Evolutionary conservation across 805 yeast species (phyloP), one percentile per base, ranked within the genome.

Genomic region (Jamesozyma gamospora): DNA sequence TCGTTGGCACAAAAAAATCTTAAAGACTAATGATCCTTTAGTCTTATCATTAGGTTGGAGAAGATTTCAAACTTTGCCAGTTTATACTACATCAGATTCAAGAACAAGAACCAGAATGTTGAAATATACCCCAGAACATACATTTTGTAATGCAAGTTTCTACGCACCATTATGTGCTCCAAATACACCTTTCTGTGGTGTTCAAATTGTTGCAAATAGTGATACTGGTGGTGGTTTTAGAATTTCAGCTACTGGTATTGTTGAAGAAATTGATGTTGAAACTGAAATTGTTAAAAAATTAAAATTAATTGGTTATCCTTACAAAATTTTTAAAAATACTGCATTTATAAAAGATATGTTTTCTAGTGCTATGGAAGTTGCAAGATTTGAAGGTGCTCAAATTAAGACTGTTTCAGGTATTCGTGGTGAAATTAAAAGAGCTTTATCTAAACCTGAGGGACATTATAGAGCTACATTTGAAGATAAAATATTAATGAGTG

Each of bases 321-420:
- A 82, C 62, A 88, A 92, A 69, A 76, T 92, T 35, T 90, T 81
- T 76, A 80, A 86, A 56, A 92, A 92, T 64, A 92, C 98, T 4
- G 98, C 98, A 1, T 92, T 94, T 60, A 81, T 92, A 56, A 90
- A 86, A 64, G 96, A 90, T 55, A 92, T 92, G 99, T 92, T 92
- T 61, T 70, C 82, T 21, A 79, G 92, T 43, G 74, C 94, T 0
- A 70, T 92, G 63, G 99, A 92, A 65, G 95, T 90, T 41, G 97
- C 97, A 30, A 84, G 87, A 59, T 92, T 92, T 56, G 98, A 92
- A 66, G 99, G 99, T 42, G 98, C 98, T 0, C 80, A 87, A 34
- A 87, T 92, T 56, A 82, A 87, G 62, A 94, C 98, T 0, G 98
- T 92, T 4, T 84, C 95, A 7, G 98, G 99, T 44, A 86, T 92